Evolutionary conservation across 2,329 filamentous ascomycete species (phyloP).

Genomic region (Alternaria panax): DNA sequence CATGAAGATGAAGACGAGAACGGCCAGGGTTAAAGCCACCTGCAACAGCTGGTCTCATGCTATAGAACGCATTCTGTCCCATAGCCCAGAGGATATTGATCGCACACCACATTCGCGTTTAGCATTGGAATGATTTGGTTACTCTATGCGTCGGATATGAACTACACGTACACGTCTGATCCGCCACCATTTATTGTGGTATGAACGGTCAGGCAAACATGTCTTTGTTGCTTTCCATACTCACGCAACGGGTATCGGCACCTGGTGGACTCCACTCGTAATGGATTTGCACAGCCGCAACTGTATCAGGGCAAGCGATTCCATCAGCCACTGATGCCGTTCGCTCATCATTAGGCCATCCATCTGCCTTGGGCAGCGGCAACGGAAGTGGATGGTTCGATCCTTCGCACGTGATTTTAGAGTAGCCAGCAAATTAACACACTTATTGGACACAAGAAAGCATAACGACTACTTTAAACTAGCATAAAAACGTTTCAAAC

Average conservation of each 20-base stretch:
- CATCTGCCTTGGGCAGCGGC: background rate
- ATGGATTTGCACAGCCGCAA: background rate
- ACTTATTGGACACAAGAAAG: slow-evolving; percentile 7
- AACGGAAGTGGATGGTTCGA: background rate
- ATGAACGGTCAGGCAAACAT: background rate
- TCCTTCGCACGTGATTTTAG: slow-evolving; percentile 1
- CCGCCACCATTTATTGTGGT: background rate
- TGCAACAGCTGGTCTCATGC: background rate
- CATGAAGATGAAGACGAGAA: slow-evolving; percentile 47
- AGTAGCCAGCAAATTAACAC: background rate
- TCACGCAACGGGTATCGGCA: background rate
- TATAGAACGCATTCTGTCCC: background rate
- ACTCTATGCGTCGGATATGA: background rate
- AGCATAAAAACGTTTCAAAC: slow-evolving; percentile 24
- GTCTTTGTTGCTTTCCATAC: background rate
- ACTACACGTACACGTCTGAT: background rate
- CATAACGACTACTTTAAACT: slow-evolving; percentile 3
- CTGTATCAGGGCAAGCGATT: background rate
- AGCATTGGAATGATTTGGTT: background rate
- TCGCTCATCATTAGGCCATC: background rate
- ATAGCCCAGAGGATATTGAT: background rate
- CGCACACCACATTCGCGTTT: background rate
- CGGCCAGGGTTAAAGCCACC: background rate
- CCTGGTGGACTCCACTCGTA: background rate
- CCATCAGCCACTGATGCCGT: background rate